Base-by-base conservation (phyloP, 805 yeast genomes). In the Candida tibetensis region DNA sequence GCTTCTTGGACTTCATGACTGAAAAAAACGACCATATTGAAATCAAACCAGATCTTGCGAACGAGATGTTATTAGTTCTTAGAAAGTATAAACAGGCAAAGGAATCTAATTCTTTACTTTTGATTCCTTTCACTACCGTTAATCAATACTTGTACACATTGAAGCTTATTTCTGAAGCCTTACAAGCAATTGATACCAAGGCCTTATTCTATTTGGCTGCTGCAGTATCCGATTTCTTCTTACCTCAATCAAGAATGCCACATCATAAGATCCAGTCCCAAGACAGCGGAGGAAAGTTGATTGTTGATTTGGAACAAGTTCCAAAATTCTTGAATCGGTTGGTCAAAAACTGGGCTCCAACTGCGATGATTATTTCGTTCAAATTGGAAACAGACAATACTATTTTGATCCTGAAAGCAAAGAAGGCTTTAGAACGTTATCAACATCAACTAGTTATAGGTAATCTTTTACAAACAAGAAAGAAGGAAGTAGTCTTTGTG, bases 361-460 rank as follows among this genome's bases (percentile, higher is more conserved):
- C 81, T 9, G 95, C 97, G 1, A 85, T 89, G 95, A 87, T 93
- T 40, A 85, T 91, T 1, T 85, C 95, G 13, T 93, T 93, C 66
- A 93, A 93, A 60, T 73, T 93, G 36, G 99, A 93, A 56, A 93
- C 99, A 0, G 99, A 93, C 58, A 57, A 64, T 39, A 49, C 67
- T 6, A 77, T 93, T 17, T 66, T 93, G 46, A 72, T 89, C 32
- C 69, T 73, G 40, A 93, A 93, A 63, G 85, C 96, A 8, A 68
- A 69, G 35, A 79, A 75, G 41, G 97, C 99, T 0, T 71, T 93
- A 42, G 77, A 77, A 18, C 72, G 96, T 42, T 93, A 93, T 60
- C 84, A 80, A 44, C 99, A 93, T 62, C 97, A 91, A 60, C 66
- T 93, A 37, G 99, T 93, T 9, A 89, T 93, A 57, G 99, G 99